Conservation (phyloP, 495 filamentous ascomycete genomes). For the Hypoxylon cercidicola region DNA sequence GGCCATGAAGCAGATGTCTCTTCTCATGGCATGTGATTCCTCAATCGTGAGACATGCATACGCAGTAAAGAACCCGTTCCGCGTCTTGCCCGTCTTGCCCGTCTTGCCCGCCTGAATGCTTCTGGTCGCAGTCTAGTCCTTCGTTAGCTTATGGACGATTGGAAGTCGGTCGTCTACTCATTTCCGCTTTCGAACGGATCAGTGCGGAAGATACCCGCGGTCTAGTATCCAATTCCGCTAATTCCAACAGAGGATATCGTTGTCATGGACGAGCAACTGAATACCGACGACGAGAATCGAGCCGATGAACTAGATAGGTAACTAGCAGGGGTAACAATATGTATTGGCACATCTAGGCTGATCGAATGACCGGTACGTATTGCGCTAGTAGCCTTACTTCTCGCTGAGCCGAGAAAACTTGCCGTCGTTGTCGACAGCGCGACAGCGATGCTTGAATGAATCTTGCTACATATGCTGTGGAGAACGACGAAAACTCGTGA, state of each 20-base stretch:
- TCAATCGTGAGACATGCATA: neutral
- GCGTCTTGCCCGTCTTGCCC: neutral
- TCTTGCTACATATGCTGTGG: too few species aligned
- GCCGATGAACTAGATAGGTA: too few species aligned
- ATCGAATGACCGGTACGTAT: slow-evolving; percentile 16
- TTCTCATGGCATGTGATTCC: neutral
- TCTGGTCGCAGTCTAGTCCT: slow-evolving; percentile 17
- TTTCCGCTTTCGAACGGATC: slow-evolving; percentile 3
- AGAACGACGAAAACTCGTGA: neutral
- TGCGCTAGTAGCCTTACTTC: slow-evolving; percentile 35
- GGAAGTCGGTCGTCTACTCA: slow-evolving; percentile 12
- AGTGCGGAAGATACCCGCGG: neutral
- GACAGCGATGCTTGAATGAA: slow-evolving; percentile 7
- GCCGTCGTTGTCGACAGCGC: slow-evolving; percentile 1
- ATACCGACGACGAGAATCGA: neutral
- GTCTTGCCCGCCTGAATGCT: neutral
- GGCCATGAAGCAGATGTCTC: too few species aligned
- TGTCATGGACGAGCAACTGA: neutral
- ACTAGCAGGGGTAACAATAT: neutral
- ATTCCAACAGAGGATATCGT: neutral
- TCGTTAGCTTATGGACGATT: slow-evolving; percentile 8
- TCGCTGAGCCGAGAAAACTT: slow-evolving; percentile 26
- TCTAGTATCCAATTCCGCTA: slow-evolving; percentile 4
- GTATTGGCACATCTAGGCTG: slow-evolving; percentile 10
- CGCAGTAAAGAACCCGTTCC: neutral